Percentiles rank a stretch among this genome's conserved stretches.
phyloP scores from a whole-genome alignment of 2,329 filamentous ascomycete species.

The Simplicillium sp. region DNA sequence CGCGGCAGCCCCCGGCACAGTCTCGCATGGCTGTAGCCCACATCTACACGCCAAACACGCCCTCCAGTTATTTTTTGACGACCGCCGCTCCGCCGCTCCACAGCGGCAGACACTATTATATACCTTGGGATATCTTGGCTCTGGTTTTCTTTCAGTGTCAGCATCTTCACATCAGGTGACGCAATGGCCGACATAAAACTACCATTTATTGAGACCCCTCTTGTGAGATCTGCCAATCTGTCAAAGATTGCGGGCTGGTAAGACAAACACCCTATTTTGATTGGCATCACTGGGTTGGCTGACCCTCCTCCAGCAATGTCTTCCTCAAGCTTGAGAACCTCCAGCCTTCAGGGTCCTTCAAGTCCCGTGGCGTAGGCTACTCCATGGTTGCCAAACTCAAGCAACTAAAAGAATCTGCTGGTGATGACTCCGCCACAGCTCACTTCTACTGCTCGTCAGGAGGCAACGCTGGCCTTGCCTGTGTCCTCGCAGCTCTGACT shows the following conservation, averaged over 20 bases:
- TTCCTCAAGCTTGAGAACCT: conserved; percentile 76
- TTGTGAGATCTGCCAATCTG: conserved; percentile 54
- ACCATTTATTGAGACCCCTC: conserved; percentile 61
- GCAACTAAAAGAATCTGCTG: conserved; percentile 12
- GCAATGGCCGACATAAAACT: conserved; percentile 7
- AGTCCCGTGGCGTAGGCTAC: conserved; percentile 67
- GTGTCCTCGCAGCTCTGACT: conserved; percentile 58
- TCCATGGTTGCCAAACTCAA: conserved; percentile 44
- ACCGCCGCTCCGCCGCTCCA: no score
- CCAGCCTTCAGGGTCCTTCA: conserved; percentile 78
- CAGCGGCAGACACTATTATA: neutral
- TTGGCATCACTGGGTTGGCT: neutral
- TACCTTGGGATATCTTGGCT: neutral
- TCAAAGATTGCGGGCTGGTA: conserved; percentile 61
- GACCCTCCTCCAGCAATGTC: conserved; percentile 45
- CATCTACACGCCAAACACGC: no score
- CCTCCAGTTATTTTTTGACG: no score
- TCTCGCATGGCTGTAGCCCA: no score
- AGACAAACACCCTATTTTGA: conserved; percentile 12
- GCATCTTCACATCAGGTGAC: neutral
- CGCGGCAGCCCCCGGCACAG: no score
- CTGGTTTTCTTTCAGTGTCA: neutral
- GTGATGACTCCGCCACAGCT: conserved; percentile 2
- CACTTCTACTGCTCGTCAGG: conserved; percentile 69
- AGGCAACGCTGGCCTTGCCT: conserved; percentile 73